These are phyloP conservation scores for Cryphonectria japonica DNA, from an alignment of 2,329 filamentous ascomycete species.

Conservation along the genomic window DNA sequence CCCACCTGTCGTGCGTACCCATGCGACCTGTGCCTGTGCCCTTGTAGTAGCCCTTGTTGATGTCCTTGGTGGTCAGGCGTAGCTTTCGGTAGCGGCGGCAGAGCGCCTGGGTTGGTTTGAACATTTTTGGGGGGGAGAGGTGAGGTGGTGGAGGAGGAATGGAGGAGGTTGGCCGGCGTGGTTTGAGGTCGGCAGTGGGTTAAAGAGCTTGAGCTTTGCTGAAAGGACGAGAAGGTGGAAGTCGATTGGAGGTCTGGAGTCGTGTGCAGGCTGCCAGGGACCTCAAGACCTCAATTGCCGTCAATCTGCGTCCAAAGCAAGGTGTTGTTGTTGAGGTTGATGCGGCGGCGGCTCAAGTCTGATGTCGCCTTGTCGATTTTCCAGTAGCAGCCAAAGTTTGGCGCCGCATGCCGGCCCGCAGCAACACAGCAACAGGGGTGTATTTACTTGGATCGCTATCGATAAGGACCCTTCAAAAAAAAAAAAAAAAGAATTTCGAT, in stretches of 20 bases:
- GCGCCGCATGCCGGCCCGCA: constrained; percentile 21
- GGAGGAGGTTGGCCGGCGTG: background rate
- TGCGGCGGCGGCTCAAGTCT: background rate
- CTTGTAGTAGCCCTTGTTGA: constrained; percentile 96
- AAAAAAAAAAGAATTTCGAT: constrained; percentile 25
- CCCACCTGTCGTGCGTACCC: constrained; percentile 81
- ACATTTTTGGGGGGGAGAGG: constrained; percentile 50
- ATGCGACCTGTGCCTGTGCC: constrained; percentile 87
- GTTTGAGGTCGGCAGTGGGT: background rate
- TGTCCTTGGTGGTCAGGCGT: constrained; percentile 87
- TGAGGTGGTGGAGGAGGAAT: background rate
- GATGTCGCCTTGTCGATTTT: constrained; percentile 7
- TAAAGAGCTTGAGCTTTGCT: background rate
- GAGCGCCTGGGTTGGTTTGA: constrained; percentile 67
- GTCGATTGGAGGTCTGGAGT: background rate
- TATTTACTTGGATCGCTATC: constrained; percentile 12
- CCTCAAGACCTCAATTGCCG: background rate
- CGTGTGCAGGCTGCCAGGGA: background rate
- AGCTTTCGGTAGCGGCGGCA: constrained; percentile 73
- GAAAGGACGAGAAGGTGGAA: background rate
- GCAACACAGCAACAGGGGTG: background rate
- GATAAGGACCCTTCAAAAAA: constrained; percentile 26
- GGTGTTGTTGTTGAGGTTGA: background rate
- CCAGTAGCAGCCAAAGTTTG: constrained; percentile 7
- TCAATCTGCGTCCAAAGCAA: background rate